These are phyloP conservation scores for Starmera dryadoides DNA, from an alignment of 805 yeast species.

Conservation along the genomic window DNA sequence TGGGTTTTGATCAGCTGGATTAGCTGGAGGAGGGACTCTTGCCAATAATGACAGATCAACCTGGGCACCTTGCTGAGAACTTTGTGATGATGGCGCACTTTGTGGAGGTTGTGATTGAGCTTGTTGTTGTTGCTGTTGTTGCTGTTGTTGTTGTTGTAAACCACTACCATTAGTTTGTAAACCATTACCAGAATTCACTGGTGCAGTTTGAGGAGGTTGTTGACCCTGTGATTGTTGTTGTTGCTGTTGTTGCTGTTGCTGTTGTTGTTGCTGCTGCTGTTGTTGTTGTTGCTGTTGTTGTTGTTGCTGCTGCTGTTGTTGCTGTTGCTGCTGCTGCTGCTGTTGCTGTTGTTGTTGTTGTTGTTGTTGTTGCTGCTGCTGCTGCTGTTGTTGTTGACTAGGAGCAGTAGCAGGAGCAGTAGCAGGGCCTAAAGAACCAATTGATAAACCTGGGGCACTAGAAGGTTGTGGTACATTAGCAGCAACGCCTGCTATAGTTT, in stretches of 20 bases:
- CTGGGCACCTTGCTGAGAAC: constrained; percentile 23
- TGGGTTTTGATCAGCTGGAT: constrained; percentile 98
- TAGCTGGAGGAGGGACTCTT: constrained; percentile 85
- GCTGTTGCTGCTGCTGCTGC: constrained; percentile 9
- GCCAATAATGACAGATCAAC: constrained; percentile 68
- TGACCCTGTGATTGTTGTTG: constrained; percentile 4
- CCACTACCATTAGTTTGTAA: background rate
- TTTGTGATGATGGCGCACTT: constrained; percentile 5
- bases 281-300: background rate
- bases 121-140: constrained; percentile 6
- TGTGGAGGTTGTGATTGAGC: constrained; percentile 1
- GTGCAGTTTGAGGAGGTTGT: constrained; percentile 1
- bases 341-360: background rate
- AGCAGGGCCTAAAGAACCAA: constrained; percentile 7
- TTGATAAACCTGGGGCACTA: constrained; percentile 1
- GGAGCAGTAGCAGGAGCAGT: too few species aligned
- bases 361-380: constrained; percentile 10
- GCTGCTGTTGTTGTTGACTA: background rate
- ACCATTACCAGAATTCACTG: background rate
- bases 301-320: constrained; percentile 11
- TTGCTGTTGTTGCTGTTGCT: constrained; percentile 3
- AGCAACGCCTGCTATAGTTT: background rate
- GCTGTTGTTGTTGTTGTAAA: constrained; percentile 11
- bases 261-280: background rate
- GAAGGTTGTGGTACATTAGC: constrained; percentile 9